Percentiles rank a stretch among this genome's conserved stretches.
phyloP scores from a whole-genome alignment of 2,329 filamentous ascomycete genomes.

The Epichloe sibirici region DNA sequence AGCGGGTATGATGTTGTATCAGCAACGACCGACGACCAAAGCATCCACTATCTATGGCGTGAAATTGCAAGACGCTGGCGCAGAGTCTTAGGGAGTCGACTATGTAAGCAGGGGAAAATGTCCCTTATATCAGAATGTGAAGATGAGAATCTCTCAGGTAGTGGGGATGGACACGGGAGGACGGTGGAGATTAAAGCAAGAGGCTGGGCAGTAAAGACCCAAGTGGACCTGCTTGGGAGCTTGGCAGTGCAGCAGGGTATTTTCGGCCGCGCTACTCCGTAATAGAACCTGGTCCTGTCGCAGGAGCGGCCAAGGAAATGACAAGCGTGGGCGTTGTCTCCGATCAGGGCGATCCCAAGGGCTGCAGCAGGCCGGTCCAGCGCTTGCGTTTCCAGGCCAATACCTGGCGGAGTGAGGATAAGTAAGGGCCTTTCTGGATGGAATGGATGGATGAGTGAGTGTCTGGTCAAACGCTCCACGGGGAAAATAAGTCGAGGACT shows the following conservation, averaged over 20 bases:
- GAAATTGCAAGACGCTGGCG: not conserved
- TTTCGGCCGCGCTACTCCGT: slow-evolving; percentile 1
- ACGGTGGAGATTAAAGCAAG: slow-evolving; percentile 3
- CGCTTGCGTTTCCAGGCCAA: slow-evolving; percentile 1
- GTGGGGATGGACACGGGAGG: not conserved
- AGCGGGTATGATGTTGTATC: not conserved
- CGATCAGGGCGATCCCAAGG: not conserved
- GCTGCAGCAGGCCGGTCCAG: not conserved
- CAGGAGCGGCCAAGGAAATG: slow-evolving; percentile 6
- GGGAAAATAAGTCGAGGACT: not conserved
- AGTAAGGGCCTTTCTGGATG: not conserved
- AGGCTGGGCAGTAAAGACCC: slow-evolving; percentile 5
- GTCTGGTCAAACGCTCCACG: not conserved
- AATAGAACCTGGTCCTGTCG: slow-evolving; percentile 1
- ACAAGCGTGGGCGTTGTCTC: not conserved
- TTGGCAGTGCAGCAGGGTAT: slow-evolving; percentile 5
- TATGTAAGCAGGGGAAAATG: not conserved
- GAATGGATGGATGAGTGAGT: not conserved
- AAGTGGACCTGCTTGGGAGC: not conserved
- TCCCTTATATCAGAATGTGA: not conserved
- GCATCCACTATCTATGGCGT: not conserved
- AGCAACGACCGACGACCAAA: not conserved
- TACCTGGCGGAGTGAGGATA: not conserved
- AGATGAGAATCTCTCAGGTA: slow-evolving; percentile 1
- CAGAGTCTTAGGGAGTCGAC: not conserved